phyloP scores from a whole-genome alignment of 179 eudicot genomes.

The Silene vulgaris region DNA sequence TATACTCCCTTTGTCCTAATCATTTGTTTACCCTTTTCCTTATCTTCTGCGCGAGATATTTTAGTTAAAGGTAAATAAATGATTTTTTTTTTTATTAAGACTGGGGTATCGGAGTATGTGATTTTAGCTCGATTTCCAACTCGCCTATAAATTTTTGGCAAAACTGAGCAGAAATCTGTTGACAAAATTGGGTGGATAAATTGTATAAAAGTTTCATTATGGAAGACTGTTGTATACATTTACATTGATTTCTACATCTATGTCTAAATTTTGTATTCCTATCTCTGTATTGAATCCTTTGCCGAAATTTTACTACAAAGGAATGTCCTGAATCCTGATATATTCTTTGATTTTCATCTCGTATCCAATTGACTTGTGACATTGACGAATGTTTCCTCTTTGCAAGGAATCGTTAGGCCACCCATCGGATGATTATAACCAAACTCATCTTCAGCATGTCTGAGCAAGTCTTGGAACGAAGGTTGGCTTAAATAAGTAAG shows the following conservation, averaged over 20 bases:
- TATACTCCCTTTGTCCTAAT: too few relatives aligned
- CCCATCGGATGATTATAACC: slow-evolving; percentile 48
- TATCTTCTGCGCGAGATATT: too few relatives aligned
- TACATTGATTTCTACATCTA: slow-evolving; percentile 9
- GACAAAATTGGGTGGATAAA: neutral
- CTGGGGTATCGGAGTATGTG: too few relatives aligned
- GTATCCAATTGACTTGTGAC: slow-evolving; percentile 24
- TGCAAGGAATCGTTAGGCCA: slow-evolving; percentile 45
- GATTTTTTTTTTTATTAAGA: too few relatives aligned
- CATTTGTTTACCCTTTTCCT: too few relatives aligned
- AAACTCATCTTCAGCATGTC: slow-evolving; percentile 28
- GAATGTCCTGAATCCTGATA: neutral
- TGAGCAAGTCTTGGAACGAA: slow-evolving; percentile 35
- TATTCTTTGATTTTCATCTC: slow-evolving; percentile 5
- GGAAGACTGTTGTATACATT: neutral
- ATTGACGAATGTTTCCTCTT: slow-evolving; percentile 36
- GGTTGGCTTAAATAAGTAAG: slow-evolving; percentile 39
- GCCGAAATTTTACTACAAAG: slow-evolving; percentile 15
- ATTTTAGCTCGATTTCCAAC: too few relatives aligned
- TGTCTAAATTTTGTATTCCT: neutral
- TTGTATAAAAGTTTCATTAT: neutral
- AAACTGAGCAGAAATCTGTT: neutral
- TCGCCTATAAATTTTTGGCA: neutral
- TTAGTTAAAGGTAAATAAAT: too few relatives aligned
- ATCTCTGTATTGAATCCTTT: neutral